Evolutionary conservation across 2,329 filamentous ascomycete species (phyloP), one percentile per base, ranked within the genome.

Genomic region (Pseudocercospora vitis): DNA sequence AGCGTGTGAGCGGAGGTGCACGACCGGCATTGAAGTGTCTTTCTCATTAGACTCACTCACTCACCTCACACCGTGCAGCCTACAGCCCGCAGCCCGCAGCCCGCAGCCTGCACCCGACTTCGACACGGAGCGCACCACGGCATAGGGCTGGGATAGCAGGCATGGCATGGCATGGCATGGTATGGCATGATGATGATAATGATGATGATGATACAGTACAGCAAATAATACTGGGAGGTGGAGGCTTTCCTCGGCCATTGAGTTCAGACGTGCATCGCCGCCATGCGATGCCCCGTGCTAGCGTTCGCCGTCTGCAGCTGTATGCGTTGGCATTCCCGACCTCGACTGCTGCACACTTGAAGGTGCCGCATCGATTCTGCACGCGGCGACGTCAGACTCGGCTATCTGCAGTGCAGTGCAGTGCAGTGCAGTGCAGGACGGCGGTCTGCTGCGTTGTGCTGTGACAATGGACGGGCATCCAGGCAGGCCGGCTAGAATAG

Each of bases 321-420:
- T 42, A 42, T 42, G 37, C 37, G 37, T 42, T 42, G 37, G 37
- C 37, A 42, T 24, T n/a, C 21, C 24, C 18, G 24, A 42, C 37
- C 19, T 42, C 37, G 23, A 33, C 49, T 49, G 18, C 28, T 40
- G 44, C 31, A 40, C 23, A 39, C 32, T 26, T 23, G 32, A n/a
- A n/a, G n/a, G n/a, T n/a, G n/a, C 31, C n/a, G 31, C 18, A 28
- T 40, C 28, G n/a, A 40, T 46, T n/a, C 18, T 52, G 49, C 40
- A 21, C 39, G 44, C 33, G 28, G 31, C 51, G 52, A 47, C 48
- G 48, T 56, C 54, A 56, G 46, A 42, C 40, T 52, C 46, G 52
- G 46, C 46, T 54, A 45, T 45, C 24, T 52, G 37, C 40, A 45
- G 46, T n/a, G n/a, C n/a, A n/a, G n/a, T n/a, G n/a, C n/a, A n/a